These are phyloP conservation scores for Rhodosporidiobolus odoratus DNA, from an alignment of 768 basidiomycete genomes.

Conservation along the genomic window DNA sequence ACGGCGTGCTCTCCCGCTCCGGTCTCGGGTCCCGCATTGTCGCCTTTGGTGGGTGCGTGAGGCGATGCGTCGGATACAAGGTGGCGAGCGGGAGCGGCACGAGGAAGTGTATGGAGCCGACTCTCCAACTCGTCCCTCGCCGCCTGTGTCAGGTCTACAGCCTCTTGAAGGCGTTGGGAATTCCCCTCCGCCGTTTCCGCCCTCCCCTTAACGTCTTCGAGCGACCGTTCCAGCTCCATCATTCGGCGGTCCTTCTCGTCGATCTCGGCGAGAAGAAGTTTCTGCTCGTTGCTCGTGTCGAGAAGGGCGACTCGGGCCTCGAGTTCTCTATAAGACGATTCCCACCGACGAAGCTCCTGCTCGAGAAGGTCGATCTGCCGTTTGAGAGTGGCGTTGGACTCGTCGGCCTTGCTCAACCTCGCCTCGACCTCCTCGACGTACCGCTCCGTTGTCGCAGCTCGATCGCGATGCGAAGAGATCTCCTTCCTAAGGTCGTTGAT, in stretches of 20 bases:
- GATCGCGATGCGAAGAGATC: constrained; percentile 67
- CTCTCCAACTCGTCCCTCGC: constrained; percentile 65
- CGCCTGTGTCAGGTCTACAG: constrained; percentile 55
- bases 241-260: constrained; percentile 75
- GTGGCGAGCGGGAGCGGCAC: not conserved
- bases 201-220: constrained; percentile 71
- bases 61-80: not conserved
- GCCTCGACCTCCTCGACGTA: constrained; percentile 84
- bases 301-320: constrained; percentile 66
- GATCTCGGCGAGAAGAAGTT: constrained; percentile 65
- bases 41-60: constrained; percentile 33
- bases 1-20: constrained; percentile 27
- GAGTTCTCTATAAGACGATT: constrained; percentile 64
- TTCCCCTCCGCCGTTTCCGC: constrained; percentile 64
- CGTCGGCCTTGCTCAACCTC: constrained; percentile 55
- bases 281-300: constrained; percentile 57
- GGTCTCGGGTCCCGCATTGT: constrained; percentile 45
- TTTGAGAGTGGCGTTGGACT: constrained; percentile 50
- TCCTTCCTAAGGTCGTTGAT: constrained; percentile 79
- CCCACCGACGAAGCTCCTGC: constrained; percentile 65
- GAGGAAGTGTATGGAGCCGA: constrained; percentile 43
- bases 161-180: constrained; percentile 57
- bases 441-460: constrained; percentile 63
- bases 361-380: constrained; percentile 71
- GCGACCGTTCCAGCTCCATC: constrained; percentile 67